Base-by-base conservation (phyloP, 2,329 filamentous ascomycete species). In the Colletotrichum filicis region DNA sequence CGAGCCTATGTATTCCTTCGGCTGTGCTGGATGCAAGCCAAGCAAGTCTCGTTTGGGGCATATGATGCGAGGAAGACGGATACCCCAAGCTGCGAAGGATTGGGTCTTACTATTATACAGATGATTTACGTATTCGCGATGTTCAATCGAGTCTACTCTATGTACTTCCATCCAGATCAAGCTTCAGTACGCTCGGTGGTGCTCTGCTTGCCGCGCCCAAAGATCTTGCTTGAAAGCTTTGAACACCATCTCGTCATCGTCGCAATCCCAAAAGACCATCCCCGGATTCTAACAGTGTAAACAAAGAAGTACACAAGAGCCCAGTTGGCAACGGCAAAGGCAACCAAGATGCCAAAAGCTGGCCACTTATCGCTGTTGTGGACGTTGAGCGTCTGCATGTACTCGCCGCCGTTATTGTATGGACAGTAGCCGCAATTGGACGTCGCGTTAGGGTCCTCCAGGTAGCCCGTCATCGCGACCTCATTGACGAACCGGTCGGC, bases 261-360 rank as follows among this genome's bases (percentile, higher is more conserved):
- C 0, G 60, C n/a, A 9, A 73, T 52, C 0, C 92, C 93, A 80
- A 95, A 95, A 26, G 83, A 89, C 92, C 92, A 95, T 8, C 91
- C 89, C 75, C 87, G 88, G 67, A 95, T 89, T 22, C 93, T 87
- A 7, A 94, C 91, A 3, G 90, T 92, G 82, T 92, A 95, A 69
- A 95, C 91, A 79, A 95, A 94, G 82, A 94, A 94, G 80, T 93
- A 94, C 1, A 94, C 92, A 66, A 95, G 81, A 53, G 87, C 83
- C 91, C 91, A 94, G 78, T 94, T 95, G 63, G 89, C 91, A 16
- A 93, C 83, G 65, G 89, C 90, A 79, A 94, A 95, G 1, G 89
- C 90, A 9, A 94, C 76, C 83, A 95, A 94, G 73, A 95, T 91
- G 8, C 92, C 93, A 76, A 94, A 93, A 62, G 71, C 35, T 7